These are phyloP conservation scores for Kwoniella heveanensis DNA, from an alignment of 768 basidiomycete genomes.

Conservation along the genomic window DNA sequence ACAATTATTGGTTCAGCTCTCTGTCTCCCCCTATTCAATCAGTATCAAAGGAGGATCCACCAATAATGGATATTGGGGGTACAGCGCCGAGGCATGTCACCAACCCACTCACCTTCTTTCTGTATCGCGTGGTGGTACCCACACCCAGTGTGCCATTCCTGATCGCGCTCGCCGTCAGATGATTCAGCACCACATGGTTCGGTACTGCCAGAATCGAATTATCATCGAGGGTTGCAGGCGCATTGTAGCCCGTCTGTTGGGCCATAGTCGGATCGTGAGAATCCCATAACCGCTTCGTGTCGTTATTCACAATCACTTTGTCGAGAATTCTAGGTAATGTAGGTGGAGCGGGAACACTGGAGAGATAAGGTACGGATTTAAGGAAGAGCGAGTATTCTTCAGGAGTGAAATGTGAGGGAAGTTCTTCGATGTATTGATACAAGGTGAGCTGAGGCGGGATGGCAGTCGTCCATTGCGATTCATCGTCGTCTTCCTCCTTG, in stretches of 20 bases:
- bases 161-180: constrained; percentile 93
- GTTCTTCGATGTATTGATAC: constrained; percentile 82
- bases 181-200: constrained; percentile 89
- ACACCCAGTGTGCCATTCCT: constrained; percentile 90
- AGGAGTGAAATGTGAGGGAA: constrained; percentile 53
- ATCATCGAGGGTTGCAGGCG: constrained; percentile 65
- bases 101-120: constrained; percentile 70
- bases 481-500: constrained; percentile 51
- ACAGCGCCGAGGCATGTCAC: too few species aligned
- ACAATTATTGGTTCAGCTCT: too few species aligned
- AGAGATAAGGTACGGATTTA: constrained; percentile 62
- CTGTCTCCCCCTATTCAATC: too few species aligned
- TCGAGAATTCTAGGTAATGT: constrained; percentile 86
- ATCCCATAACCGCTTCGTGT: constrained; percentile 37
- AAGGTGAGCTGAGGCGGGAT: constrained; percentile 76
- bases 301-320: constrained; percentile 82
- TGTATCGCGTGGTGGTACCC: constrained; percentile 85
- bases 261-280: constrained; percentile 32
- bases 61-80: too few species aligned
- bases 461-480: constrained; percentile 70
- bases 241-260: constrained; percentile 15
- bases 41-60: constrained; percentile 8
- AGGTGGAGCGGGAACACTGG: constrained; percentile 85
- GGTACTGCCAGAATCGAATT: constrained; percentile 88
- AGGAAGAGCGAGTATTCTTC: constrained; percentile 40